Base-by-base conservation (phyloP, 2,329 filamentous ascomycete genomes). In the Chaetomiaceae sp. region DNA sequence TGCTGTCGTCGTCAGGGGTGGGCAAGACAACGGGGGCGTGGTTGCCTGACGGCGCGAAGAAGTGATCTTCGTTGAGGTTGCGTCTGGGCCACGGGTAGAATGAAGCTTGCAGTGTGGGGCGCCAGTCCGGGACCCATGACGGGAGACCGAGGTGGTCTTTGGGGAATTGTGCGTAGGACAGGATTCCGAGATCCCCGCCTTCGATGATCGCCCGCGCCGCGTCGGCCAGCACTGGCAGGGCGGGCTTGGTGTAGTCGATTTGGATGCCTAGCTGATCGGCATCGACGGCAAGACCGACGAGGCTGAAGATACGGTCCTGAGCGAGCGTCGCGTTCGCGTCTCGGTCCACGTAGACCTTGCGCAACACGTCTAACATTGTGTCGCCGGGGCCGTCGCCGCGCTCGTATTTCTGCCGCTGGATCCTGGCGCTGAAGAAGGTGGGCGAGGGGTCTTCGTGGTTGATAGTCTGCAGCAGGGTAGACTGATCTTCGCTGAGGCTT, bases 121-220 rank as follows among this genome's bases (percentile, higher is more conserved):
- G 21, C 55, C 57, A 59, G n/a, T 57, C 54, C 3, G 57, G 54
- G 6, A 51, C 57, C 54, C 57, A 59, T 3, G 54, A 52, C 21
- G 55, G 55, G 14, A 51, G 16, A 23, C 27, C 1, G 2, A 33
- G 2, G 34, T 8, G 10, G 36, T 11, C 25, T 57, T 58, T n/a
- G 32, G 57, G 51, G 20, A 42, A 53, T 38, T 55, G 47, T 9
- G 56, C 18, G 21, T 36, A 53, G 16, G 49, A 55, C 21, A 58
- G 43, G 4, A 53, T 33, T 9, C 48, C 49, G 21, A 58, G n/a
- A 5, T n/a, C n/a, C n/a, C 27, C 23, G 1, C 29, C 32, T 0
- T 36, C 44, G 11, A 59, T 47, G 50, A 59, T 57, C 6, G 49
- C 52, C 18, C 55, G 49, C 21, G 55, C 55, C 1, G 50, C 44